A percentile compares a stretch with the other conserved stretches of the same genome.
Evolutionary conservation across 2,329 filamentous ascomycete species (phyloP).

Genomic region (Dothideomycetidae sp.): DNA sequence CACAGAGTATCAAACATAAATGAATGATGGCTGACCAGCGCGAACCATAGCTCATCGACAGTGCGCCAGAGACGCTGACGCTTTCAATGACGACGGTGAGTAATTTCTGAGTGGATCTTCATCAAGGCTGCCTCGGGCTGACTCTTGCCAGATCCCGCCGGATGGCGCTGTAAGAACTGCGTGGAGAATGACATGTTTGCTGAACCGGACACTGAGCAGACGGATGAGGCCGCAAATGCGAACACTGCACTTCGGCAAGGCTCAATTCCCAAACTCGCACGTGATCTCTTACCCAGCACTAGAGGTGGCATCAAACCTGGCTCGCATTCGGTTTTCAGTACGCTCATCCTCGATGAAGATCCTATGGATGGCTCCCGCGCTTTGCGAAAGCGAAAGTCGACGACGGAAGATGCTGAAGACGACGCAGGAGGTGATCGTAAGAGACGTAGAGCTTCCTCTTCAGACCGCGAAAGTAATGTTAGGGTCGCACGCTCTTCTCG

Average conservation of each 20-base stretch:
- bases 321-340: constrained; percentile 66
- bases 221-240: constrained; percentile 20
- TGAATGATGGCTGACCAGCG: constrained; percentile 29
- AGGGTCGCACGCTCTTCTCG: constrained; percentile 9
- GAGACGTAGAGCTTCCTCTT: constrained; percentile 26
- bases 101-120: not conserved
- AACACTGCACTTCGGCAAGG: constrained; percentile 37
- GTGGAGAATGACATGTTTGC: constrained; percentile 38
- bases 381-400: constrained; percentile 72
- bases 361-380: constrained; percentile 62
- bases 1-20: constrained; percentile 13
- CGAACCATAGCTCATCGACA: constrained; percentile 67
- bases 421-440: constrained; percentile 26
- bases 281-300: constrained; percentile 55
- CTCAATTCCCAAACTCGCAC: constrained; percentile 49
- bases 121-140: constrained; percentile 14
- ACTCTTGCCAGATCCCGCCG: constrained; percentile 34
- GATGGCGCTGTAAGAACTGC: constrained; percentile 50
- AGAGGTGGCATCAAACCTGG: constrained; percentile 50
- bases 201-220: constrained; percentile 29
- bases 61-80: constrained; percentile 63
- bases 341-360: constrained; percentile 56
- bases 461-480: constrained; percentile 19
- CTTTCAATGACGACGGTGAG: constrained; percentile 50
- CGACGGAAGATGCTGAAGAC: constrained; percentile 48